Evolutionary conservation across 345 rosid genomes (phyloP).

Genomic region (Bruguiera gymnorhiza): DNA sequence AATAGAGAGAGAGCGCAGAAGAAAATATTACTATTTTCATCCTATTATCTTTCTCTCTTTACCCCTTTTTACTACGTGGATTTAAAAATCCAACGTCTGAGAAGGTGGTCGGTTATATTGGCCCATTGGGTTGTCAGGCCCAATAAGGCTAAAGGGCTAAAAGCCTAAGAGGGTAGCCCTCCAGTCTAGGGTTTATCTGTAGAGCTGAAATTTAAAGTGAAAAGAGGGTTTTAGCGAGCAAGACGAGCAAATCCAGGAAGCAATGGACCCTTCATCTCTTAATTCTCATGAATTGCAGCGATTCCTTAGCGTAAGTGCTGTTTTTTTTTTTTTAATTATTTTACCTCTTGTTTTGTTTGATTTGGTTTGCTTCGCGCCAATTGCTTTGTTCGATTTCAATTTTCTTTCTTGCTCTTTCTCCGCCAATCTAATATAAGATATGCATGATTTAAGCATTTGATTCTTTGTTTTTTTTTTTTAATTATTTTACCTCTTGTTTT

Average conservation of each 20-base stretch:
- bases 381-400: neutral
- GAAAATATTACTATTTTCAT: too few species aligned
- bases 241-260: neutral
- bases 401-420: neutral
- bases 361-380: neutral
- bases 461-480: too few species aligned
- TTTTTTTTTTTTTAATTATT: neutral
- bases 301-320: constrained; percentile 46
- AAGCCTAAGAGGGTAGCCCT: neutral
- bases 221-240: constrained; percentile 10
- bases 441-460: neutral
- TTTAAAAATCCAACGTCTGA: too few species aligned
- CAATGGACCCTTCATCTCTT: constrained; percentile 40
- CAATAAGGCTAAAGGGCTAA: neutral
- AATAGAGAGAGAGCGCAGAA: neutral
- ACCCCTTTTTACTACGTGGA: too few species aligned
- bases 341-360: neutral
- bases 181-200: constrained; percentile 15
- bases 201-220: neutral
- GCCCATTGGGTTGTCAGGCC: neutral
- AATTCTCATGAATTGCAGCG: constrained; percentile 54
- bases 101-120: neutral
- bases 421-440: neutral
- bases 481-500: too few species aligned
- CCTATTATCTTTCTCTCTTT: too few species aligned